Evolutionary conservation across 1,139 yeast species (phyloP).

Genomic region (Zygoascus hellenicus): DNA sequence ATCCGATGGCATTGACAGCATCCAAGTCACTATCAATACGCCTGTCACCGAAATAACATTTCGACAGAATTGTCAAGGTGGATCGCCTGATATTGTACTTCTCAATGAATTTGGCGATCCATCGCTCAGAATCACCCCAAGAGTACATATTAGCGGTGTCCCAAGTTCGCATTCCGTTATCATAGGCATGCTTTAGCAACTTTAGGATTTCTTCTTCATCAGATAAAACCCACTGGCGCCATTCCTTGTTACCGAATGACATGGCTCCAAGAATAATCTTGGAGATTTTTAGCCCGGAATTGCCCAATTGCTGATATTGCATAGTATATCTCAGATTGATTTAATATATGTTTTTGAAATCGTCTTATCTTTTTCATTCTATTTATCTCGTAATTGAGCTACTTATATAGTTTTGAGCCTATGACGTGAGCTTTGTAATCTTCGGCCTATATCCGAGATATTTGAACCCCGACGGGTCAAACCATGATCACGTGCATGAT

Average conservation of each 20-base stretch:
- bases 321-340: too few species aligned
- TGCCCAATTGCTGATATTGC: constrained; percentile 34
- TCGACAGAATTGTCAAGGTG: constrained; percentile 44
- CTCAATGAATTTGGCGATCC: constrained; percentile 42
- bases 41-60: constrained; percentile 34
- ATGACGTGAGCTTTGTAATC: too few species aligned
- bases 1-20: constrained; percentile 37
- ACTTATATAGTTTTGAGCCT: too few species aligned
- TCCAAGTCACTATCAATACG: constrained; percentile 17
- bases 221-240: constrained; percentile 47
- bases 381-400: too few species aligned
- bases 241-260: constrained; percentile 45
- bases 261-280: constrained; percentile 52
- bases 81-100: constrained; percentile 42
- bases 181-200: constrained; percentile 47
- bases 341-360: too few species aligned
- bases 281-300: constrained; percentile 49
- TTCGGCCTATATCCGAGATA: too few species aligned
- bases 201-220: constrained; percentile 38
- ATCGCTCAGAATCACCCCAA: constrained; percentile 40
- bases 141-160: constrained; percentile 50
- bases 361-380: too few species aligned
- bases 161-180: constrained; percentile 47
- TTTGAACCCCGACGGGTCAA: too few species aligned
- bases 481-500: too few species aligned